Conservation (phyloP, 164 flowering plant genomes). For the Litsea cubeba region DNA sequence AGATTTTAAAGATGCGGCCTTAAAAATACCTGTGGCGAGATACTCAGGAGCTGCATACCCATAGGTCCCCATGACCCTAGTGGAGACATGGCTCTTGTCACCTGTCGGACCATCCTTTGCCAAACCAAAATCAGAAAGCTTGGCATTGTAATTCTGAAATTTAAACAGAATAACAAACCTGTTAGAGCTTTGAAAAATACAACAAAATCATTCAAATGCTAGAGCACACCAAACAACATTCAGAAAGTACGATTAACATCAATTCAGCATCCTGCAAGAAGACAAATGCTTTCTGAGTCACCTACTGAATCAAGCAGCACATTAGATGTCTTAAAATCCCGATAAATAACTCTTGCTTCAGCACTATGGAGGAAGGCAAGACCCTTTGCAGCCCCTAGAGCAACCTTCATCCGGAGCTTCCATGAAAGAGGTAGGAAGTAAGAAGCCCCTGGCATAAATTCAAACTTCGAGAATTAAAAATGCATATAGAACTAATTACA, state of each 20-base stretch:
- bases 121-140: constrained; percentile 92
- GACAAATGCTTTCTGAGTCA: not conserved
- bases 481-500: not conserved
- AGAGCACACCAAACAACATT: not conserved
- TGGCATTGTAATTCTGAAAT: constrained; percentile 62
- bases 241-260: not conserved
- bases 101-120: constrained; percentile 92
- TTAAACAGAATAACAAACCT: not conserved
- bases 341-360: constrained; percentile 29
- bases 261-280: not conserved
- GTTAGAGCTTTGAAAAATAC: not conserved
- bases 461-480: constrained; percentile 8
- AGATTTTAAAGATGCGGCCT: not conserved
- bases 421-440: constrained; percentile 47
- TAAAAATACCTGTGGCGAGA: constrained; percentile 65
- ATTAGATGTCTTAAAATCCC: constrained; percentile 34
- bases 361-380: constrained; percentile 41
- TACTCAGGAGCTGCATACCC: constrained; percentile 98
- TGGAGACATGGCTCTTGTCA: constrained; percentile 82
- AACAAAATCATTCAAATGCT: not conserved
- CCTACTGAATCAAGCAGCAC: constrained; percentile 35
- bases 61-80: constrained; percentile 83
- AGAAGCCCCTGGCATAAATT: constrained; percentile 24
- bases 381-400: constrained; percentile 38
- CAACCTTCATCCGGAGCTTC: constrained; percentile 37